Evolutionary conservation across 164 flowering plant genomes (phyloP), one percentile per base, ranked within the genome.

Genomic region (Akebia trifoliata): DNA sequence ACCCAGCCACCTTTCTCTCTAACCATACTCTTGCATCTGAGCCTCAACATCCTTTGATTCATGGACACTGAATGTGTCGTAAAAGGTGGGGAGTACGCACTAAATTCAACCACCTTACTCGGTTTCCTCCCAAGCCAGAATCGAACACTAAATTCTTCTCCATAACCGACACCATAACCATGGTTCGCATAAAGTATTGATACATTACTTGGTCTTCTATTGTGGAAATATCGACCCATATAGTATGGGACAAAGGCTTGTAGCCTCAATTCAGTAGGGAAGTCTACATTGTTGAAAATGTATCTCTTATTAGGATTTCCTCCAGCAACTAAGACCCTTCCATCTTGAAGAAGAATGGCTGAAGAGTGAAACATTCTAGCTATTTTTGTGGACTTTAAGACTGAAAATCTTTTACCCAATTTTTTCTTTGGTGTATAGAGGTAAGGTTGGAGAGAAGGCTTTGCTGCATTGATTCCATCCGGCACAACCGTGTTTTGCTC

Each of bases 281-380:
- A 76, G 0, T 55, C 15, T 8, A 76, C 83, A n/a, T 75, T 61
- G 4, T n/a, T 60, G 60, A 65, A 81, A 0, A 50, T 65, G 67
- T 87, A 87, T 6, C 60, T 39, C 2, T 32, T 44, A 59, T 87
- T 69, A 1, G 89, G 83, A 59, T 87, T 87, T 10, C 95, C 59
- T 14, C 95, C 95, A 1, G 80, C 89, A 0, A 87, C 81, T 5
- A 87, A 59, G 54, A 87, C 65, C 40, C 83, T 76, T 25, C 95
- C 91, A 60, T 85, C 81, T 2, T 87, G 86, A 18, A 84, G 62
- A 55, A 87, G 74, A 30, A 72, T 14, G 1, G 95, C 85, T 2
- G 91, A 69, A 4, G 95, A 84, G 46, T 84, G 95, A 30, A 80
- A 86, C 84, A 87, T 72, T 68, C 95, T 61, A 0, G 89, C 58